Percentiles rank a stretch among this genome's conserved stretches.
Evolutionary conservation across 345 rosid species (phyloP).

Genomic region (Bruguiera gymnorhiza): DNA sequence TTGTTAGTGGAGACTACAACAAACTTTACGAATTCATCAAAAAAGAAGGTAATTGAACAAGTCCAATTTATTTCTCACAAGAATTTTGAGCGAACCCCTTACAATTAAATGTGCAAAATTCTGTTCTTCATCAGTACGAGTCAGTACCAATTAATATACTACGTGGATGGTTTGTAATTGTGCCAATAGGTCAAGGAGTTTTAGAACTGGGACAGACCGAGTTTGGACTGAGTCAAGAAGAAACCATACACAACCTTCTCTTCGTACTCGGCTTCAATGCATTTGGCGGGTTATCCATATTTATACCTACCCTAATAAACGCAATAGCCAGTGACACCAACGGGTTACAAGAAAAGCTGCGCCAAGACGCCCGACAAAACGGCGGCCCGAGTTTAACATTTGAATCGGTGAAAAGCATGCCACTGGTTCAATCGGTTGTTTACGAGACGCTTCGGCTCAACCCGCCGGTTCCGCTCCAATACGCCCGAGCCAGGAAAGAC

Average conservation of each 20-base stretch:
- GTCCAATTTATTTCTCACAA: background rate
- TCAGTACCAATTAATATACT: no score
- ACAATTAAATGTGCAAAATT: no score
- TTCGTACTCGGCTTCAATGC: conserved; percentile 79
- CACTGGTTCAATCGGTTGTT: conserved; percentile 71
- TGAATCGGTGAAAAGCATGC: conserved; percentile 56
- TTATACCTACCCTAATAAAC: conserved; percentile 47
- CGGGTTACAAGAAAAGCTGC: conserved; percentile 53
- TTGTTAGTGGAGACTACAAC: conserved; percentile 58
- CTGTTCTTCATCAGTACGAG: no score
- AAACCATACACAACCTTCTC: conserved; percentile 60
- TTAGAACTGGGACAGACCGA: conserved; percentile 43
- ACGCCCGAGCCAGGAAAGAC: conserved; percentile 75
- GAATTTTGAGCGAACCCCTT: no score
- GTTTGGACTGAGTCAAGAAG: conserved; percentile 62
- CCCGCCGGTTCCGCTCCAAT: conserved; percentile 76
- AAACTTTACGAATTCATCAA: conserved; percentile 51
- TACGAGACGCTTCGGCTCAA: conserved; percentile 64
- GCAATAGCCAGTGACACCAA: conserved; percentile 40
- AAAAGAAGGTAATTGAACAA: conserved; percentile 30
- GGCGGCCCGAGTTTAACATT: conserved; percentile 42
- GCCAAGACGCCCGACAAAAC: conserved; percentile 49
- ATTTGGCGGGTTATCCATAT: conserved; percentile 75
- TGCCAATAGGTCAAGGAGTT: conserved; percentile 32
- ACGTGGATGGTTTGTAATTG: no score